Base-by-base conservation (phyloP, 768 basidiomycete species). In the Xanthoconium stramineum region DNA sequence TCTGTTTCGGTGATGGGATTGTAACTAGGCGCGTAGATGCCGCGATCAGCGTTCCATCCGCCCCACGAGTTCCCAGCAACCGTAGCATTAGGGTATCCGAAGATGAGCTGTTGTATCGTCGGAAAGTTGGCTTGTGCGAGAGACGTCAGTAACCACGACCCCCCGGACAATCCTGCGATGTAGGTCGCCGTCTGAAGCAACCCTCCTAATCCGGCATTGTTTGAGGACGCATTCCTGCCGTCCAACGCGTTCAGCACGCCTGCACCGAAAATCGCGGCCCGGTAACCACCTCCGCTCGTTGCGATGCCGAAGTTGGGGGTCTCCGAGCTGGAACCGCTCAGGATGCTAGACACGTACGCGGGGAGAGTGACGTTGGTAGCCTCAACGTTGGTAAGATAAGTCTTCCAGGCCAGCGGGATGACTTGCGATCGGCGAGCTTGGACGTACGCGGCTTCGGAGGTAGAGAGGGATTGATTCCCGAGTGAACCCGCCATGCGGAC, bases 111-210 rank as follows among this genome's bases (percentile, higher is more conserved):
- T 36, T 74, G 71, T 0, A 76, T 66, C 5, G 66, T 69, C 12
- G 75, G 73, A 42, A 78, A 72, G 65, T 75, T 70, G 57, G 76
- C 71, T 50, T 78, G 71, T 1, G 64, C 65, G 37, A 80, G 72
- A 3, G 76, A 79, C 11, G 73, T 73, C 35, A 74, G 32, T 5
- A 76, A 42, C 75, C 75, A 76, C 0, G 71, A 62, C 1, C 73
- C 73, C 1, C 79, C 80, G 0, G 79, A 80, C 11, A 85, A 67
- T 1, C 80, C 85, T 1, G 80, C 47, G 13, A 83, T 62, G 65
- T 85, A 84, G 1, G 76, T 75, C 3, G 81, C 75, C 3, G 78
- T 66, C 63, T 84, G 84, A 36, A 83, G 69, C 14, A 84, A 70
- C 0, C 82, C 82, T 0, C 81, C 82, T 1, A 72, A 69, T 2